Evolutionary conservation across 2,329 filamentous ascomycete genomes (phyloP).

Genomic region (Pseudopithomyces maydicus): DNA sequence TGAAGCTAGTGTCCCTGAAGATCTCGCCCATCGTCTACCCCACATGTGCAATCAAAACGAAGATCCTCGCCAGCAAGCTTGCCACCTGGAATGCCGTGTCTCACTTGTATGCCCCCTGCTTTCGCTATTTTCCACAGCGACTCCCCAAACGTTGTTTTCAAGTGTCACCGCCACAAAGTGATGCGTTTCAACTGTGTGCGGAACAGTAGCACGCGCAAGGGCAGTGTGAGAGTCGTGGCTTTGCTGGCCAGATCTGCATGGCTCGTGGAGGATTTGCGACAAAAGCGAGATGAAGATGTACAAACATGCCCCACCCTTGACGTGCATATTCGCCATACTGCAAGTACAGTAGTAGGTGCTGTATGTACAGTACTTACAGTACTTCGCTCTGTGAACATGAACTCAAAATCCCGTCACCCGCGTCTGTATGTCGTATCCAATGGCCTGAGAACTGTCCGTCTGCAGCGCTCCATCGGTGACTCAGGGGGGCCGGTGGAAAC

Average conservation of each 20-base stretch:
- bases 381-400: too few species aligned
- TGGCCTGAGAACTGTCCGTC: too few species aligned
- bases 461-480: too few species aligned
- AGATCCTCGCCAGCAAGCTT: too few species aligned
- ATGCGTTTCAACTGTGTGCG: too few species aligned
- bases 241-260: neutral
- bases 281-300: slow-evolving; percentile 3
- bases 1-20: neutral
- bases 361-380: too few species aligned
- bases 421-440: too few species aligned
- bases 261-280: neutral
- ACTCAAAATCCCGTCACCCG: too few species aligned
- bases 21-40: neutral
- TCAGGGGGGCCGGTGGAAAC: too few species aligned
- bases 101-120: neutral
- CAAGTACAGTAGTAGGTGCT: too few species aligned
- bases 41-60: neutral
- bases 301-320: neutral
- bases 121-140: neutral
- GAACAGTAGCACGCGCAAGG: too few species aligned
- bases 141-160: neutral
- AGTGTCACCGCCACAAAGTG: neutral
- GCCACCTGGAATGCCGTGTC: neutral
- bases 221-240: too few species aligned
- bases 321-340: neutral